phyloP scores from a whole-genome alignment of 2,329 filamentous ascomycete species.

The Pyricularia sp. region DNA sequence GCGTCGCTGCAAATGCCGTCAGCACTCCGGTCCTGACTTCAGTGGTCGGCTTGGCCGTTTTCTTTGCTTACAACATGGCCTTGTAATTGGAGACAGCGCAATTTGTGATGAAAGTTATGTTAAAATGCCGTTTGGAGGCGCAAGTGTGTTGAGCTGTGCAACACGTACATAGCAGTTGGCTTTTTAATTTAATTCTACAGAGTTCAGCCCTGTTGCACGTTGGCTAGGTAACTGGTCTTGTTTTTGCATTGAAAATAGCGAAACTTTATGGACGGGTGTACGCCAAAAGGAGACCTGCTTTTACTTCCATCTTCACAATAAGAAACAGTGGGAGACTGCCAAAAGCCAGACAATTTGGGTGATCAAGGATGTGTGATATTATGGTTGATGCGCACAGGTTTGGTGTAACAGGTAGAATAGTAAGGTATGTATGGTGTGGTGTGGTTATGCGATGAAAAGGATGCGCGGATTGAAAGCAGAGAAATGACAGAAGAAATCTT shows the following conservation, averaged over 20 bases:
- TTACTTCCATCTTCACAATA: background rate
- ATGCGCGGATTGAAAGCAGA: background rate
- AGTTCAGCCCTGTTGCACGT: background rate
- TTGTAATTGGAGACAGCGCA: slow-evolving; percentile 14
- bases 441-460: background rate
- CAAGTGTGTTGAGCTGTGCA: no score
- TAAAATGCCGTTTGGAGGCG: background rate
- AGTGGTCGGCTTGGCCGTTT: slow-evolving; percentile 26
- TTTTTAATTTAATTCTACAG: background rate
- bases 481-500: background rate
- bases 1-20: slow-evolving; percentile 13
- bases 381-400: background rate
- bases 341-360: background rate
- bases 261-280: background rate
- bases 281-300: background rate
- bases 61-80: slow-evolving; percentile 27
- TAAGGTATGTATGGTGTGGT: background rate
- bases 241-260: background rate
- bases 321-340: background rate
- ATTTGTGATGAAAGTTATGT: background rate
- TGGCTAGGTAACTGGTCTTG: background rate
- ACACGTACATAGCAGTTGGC: background rate
- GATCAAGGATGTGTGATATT: background rate
- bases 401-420: background rate
- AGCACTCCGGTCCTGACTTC: slow-evolving; percentile 20